Conservation (phyloP, 2,329 filamentous ascomycete genomes). For the Endoconidiophora polonica region DNA sequence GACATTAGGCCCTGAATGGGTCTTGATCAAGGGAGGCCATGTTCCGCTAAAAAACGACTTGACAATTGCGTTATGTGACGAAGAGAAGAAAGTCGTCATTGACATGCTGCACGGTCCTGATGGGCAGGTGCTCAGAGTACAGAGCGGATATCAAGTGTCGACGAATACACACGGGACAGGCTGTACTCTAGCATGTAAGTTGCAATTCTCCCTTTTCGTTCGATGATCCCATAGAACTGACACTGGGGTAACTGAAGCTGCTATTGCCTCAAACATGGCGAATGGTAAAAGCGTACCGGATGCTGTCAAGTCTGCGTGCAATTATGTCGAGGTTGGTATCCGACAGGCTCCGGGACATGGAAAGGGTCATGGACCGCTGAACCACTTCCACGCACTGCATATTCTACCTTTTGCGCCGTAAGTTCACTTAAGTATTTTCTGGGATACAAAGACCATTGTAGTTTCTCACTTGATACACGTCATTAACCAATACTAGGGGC, state of each 20-base stretch:
- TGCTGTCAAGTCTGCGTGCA: constrained; percentile 51
- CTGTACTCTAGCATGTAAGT: constrained; percentile 75
- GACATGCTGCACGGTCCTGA: constrained; percentile 56
- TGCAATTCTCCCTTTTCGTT: neutral
- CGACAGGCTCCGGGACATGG: constrained; percentile 45
- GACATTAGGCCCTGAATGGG: constrained; percentile 55
- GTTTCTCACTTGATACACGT: constrained; percentile 1
- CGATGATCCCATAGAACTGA: neutral
- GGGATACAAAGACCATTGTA: neutral
- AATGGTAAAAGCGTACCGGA: constrained; percentile 36
- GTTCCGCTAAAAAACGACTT: constrained; percentile 54
- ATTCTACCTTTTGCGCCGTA: constrained; percentile 51
- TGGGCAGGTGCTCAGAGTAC: constrained; percentile 40
- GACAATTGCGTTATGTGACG: constrained; percentile 37
- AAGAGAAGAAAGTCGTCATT: constrained; percentile 50
- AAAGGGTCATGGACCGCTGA: constrained; percentile 53
- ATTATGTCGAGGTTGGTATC: constrained; percentile 58
- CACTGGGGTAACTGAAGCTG: constrained; percentile 28
- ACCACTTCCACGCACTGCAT: constrained; percentile 61
- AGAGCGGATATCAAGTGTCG: constrained; percentile 54
- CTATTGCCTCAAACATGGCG: constrained; percentile 58
- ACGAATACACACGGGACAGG: constrained; percentile 88
- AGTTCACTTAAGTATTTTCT: constrained; percentile 15
- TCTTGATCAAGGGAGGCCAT: constrained; percentile 84
- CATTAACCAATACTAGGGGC: constrained; percentile 30